Base-by-base conservation (phyloP, 2,329 filamentous ascomycete genomes). In the Tolypocladium amazonense region DNA sequence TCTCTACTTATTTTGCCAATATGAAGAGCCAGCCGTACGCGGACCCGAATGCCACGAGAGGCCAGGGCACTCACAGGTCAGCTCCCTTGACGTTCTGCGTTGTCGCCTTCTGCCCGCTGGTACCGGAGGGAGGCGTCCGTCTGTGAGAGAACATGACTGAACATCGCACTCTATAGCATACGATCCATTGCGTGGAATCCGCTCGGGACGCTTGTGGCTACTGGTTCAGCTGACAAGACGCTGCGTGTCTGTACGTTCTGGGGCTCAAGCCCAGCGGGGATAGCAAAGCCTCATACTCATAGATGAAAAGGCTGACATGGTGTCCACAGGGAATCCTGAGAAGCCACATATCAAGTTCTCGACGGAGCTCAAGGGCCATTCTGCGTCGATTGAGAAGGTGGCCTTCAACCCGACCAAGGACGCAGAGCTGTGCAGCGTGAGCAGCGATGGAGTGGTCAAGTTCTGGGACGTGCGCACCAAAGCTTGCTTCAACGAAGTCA, bases 161-260 rank as follows among this genome's bases (percentile, higher is more conserved):
- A 35, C 7, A 18, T 23, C 39, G 6, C 35, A 3, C 27, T 25
- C 35, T 37, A 20, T n/a, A 91, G 88, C 63, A 80, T 95, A 60
- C 86, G 89, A 47, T 88, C 88, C 1, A 87, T 97, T 65, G 87
- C 89, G 45, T 97, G 93, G 93, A 96, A 93, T 65, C 90, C 92
- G 0, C 79, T 90, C 0, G 92, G 93, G 39, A 88, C 85, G 11
- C 79, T 94, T 61, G 86, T 97, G 62, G 93, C 93, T 0, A 95
- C 92, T 0, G 92, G 91, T 3, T 83, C 88, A 7, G 77, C 80
- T 30, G 87, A 90, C 68, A 84, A 82, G 65, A 88, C 83, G 11
- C 74, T 93, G 58, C 85, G 89, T 67, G 87, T 92, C 56, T 93
- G 89, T 85, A 70, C 69, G 82, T 79, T 11, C 41, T 27, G 27